A percentile compares a stretch with the other conserved stretches of the same genome.
Evolutionary conservation across 2,329 filamentous ascomycete species (phyloP).

Genomic region (Alternaria sp.): DNA sequence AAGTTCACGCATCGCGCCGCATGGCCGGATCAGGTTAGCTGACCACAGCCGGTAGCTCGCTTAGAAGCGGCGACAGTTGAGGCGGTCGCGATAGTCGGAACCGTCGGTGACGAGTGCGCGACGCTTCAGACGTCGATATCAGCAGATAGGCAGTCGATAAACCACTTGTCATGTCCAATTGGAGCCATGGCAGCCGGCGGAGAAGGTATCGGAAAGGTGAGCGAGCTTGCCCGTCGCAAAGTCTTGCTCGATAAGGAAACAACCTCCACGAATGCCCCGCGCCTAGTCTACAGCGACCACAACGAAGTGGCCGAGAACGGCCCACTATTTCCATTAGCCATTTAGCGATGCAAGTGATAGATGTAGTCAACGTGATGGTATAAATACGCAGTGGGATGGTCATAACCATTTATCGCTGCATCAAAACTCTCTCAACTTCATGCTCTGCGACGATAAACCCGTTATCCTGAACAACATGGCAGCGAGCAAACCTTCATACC

Average conservation of each 20-base stretch:
- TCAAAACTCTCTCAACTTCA: conserved; percentile 17
- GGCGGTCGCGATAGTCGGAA: conserved; percentile 12
- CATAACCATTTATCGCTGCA: conserved; percentile 16
- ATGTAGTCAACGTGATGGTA: conserved; percentile 21
- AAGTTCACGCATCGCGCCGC: conserved; percentile 9
- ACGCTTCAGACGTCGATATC: conserved; percentile 15
- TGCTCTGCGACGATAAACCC: conserved; percentile 25
- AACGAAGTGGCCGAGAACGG: conserved; percentile 31
- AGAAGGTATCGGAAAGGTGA: conserved; percentile 26
- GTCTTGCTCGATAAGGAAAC: conserved; percentile 40
- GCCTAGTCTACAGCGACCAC: conserved; percentile 28
- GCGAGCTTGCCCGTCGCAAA: conserved; percentile 31
- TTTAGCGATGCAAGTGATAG: conserved; percentile 13
- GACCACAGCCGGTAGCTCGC: conserved; percentile 11
- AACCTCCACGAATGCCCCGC: conserved; percentile 39
- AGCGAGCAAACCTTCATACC: conserved; percentile 40
- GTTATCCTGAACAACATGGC: conserved; percentile 35
- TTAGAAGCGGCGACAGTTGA: conserved; percentile 15
- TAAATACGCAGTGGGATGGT: conserved; percentile 21
- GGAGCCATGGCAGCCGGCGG: conserved; percentile 35
- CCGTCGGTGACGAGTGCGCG: conserved; percentile 16
- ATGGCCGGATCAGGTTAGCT: conserved; percentile 10
- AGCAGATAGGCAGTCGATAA: conserved; percentile 24
- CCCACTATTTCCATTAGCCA: conserved; percentile 21
- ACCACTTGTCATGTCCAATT: conserved; percentile 29